phyloP scores from a whole-genome alignment of 2,329 filamentous ascomycete genomes.

The Pestalotiopsis sp. region DNA sequence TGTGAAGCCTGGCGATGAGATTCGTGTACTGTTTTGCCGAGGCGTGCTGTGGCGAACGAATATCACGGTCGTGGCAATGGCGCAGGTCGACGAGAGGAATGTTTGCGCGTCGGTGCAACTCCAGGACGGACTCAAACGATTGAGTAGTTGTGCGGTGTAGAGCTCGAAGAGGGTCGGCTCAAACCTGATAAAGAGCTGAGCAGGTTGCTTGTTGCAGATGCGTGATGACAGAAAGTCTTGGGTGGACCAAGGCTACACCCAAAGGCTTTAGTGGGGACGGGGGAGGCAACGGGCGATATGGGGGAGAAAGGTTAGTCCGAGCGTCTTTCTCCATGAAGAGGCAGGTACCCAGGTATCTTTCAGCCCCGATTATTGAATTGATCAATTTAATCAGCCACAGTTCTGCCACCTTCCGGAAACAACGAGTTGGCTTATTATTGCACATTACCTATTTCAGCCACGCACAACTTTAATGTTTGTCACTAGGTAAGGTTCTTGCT shows the following conservation, averaged over 20 bases:
- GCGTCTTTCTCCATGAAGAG: neutral
- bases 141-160: neutral
- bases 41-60: neutral
- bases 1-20: neutral
- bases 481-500: no score
- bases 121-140: neutral
- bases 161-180: neutral
- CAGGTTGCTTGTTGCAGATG: conserved; percentile 3
- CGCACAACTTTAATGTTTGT: no score
- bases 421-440: neutral
- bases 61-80: neutral
- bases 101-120: neutral
- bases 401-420: conserved; percentile 4
- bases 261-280: neutral
- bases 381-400: neutral
- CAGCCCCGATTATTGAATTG: no score
- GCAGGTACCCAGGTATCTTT: no score
- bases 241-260: neutral
- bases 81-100: neutral
- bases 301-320: conserved; percentile 7
- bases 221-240: conserved; percentile 12
- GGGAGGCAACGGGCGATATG: neutral
- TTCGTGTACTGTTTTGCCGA: neutral
- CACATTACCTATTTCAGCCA: no score
- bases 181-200: conserved; percentile 3